These are phyloP conservation scores for Lachnellula arida DNA, from an alignment of 2,329 filamentous ascomycete species.

Conservation along the genomic window DNA sequence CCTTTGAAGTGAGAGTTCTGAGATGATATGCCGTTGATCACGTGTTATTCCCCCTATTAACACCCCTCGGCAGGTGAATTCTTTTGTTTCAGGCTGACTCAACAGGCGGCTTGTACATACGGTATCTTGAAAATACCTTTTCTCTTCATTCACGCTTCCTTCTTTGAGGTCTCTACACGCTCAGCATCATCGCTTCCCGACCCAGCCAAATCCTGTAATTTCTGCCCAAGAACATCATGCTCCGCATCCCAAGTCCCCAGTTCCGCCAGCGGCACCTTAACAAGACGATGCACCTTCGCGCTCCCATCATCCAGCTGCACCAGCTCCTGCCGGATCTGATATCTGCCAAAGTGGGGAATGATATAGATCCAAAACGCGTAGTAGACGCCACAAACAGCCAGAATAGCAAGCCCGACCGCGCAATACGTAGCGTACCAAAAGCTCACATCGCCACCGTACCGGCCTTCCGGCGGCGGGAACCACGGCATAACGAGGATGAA, in stretches of 20 bases:
- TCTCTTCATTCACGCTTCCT: not conserved
- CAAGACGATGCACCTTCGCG: constrained; percentile 42
- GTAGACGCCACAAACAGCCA: constrained; percentile 51
- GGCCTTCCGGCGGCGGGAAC: constrained; percentile 60
- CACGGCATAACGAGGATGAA: constrained; percentile 67
- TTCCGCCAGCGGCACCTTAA: constrained; percentile 48
- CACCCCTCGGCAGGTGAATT: too few species aligned
- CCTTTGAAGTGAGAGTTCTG: too few species aligned
- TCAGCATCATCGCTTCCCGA: not conserved
- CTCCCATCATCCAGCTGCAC: constrained; percentile 44
- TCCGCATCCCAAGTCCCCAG: constrained; percentile 52
- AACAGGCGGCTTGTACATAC: too few species aligned
- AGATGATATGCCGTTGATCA: too few species aligned
- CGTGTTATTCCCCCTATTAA: too few species aligned
- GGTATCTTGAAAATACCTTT: too few species aligned
- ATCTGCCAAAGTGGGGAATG: constrained; percentile 48
- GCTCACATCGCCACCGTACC: constrained; percentile 58
- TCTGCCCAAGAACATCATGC: constrained; percentile 43
- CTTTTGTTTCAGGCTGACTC: too few species aligned
- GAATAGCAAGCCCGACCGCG: constrained; percentile 56
- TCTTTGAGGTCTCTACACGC: not conserved
- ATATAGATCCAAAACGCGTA: constrained; percentile 55
- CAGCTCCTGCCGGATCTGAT: constrained; percentile 51
- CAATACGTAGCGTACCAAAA: constrained; percentile 73
- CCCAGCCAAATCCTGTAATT: not conserved